Evolutionary conservation across 2,329 filamentous ascomycete genomes (phyloP).

Genomic region (Fusarium dlaminii): DNA sequence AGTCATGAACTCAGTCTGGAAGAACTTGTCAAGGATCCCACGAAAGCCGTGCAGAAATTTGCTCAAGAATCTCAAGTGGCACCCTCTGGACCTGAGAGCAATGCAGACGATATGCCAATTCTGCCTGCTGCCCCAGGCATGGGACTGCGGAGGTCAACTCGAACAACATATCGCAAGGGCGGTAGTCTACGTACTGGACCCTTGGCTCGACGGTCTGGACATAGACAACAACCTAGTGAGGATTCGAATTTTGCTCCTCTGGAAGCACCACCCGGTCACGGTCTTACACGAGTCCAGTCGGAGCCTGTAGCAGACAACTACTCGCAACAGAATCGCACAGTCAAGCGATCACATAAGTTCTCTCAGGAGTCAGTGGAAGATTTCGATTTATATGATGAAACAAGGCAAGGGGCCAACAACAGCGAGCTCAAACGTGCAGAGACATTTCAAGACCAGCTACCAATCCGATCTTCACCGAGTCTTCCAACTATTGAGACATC

Average conservation of each 20-base stretch:
- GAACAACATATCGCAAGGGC: slow-evolving; percentile 87
- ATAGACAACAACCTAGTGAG: slow-evolving; percentile 70
- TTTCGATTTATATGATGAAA: slow-evolving; percentile 58
- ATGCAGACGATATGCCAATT: slow-evolving; percentile 82
- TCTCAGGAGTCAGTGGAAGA: slow-evolving; percentile 55
- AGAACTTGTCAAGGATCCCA: slow-evolving; percentile 82
- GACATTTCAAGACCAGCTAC: slow-evolving; percentile 46
- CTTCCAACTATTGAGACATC: slow-evolving; percentile 71
- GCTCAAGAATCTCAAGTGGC: slow-evolving; percentile 63
- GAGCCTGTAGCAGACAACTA: slow-evolving; percentile 68
- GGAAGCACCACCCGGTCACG: slow-evolving; percentile 60
- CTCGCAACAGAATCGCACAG: slow-evolving; percentile 64
- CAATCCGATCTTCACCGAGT: slow-evolving; percentile 47
- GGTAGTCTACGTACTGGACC: slow-evolving; percentile 85
- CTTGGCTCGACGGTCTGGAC: slow-evolving; percentile 76
- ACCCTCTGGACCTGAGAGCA: slow-evolving; percentile 53
- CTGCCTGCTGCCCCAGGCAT: slow-evolving; percentile 80
- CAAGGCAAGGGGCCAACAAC: slow-evolving; percentile 47
- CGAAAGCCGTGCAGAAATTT: slow-evolving; percentile 75
- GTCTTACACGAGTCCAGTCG: slow-evolving; percentile 72
- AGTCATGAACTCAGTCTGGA: slow-evolving; percentile 77
- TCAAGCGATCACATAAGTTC: slow-evolving; percentile 60
- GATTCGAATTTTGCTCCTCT: slow-evolving; percentile 49
- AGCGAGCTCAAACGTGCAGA: slow-evolving; percentile 33
- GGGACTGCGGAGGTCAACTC: slow-evolving; percentile 86